These are phyloP conservation scores for Suillus decipiens DNA, from an alignment of 768 basidiomycete species.

Conservation along the genomic window DNA sequence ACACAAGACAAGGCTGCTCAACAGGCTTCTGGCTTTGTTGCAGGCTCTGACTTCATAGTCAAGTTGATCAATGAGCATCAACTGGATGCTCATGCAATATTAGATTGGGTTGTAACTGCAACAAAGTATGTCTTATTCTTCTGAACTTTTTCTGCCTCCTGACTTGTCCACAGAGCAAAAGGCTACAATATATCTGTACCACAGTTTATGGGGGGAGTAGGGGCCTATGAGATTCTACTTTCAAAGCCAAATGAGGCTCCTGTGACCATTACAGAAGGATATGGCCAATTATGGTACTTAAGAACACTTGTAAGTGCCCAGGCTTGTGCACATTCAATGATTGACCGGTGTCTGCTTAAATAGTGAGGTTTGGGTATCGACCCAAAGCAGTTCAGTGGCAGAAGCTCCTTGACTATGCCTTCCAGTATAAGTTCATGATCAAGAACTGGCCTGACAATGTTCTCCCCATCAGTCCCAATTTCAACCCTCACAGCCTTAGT, in stretches of 20 bases:
- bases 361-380: background rate
- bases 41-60: background rate
- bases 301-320: background rate
- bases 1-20: no score
- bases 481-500: no score
- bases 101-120: no score
- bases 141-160: background rate
- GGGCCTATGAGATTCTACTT: no score
- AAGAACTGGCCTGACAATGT: no score
- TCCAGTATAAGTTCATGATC: background rate
- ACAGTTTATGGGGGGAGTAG: background rate
- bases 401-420: background rate
- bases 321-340: background rate
- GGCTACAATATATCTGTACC: no score
- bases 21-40: no score
- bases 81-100: background rate
- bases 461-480: no score
- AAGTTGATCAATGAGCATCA: conserved; percentile 1
- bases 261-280: background rate
- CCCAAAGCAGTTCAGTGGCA: background rate
- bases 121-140: no score
- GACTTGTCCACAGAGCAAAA: background rate
- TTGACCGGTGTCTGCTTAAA: background rate
- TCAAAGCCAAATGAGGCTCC: no score
- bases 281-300: background rate